phyloP scores from a whole-genome alignment of 2,329 filamentous ascomycete genomes.

The Pestalotiopsis sp. region DNA sequence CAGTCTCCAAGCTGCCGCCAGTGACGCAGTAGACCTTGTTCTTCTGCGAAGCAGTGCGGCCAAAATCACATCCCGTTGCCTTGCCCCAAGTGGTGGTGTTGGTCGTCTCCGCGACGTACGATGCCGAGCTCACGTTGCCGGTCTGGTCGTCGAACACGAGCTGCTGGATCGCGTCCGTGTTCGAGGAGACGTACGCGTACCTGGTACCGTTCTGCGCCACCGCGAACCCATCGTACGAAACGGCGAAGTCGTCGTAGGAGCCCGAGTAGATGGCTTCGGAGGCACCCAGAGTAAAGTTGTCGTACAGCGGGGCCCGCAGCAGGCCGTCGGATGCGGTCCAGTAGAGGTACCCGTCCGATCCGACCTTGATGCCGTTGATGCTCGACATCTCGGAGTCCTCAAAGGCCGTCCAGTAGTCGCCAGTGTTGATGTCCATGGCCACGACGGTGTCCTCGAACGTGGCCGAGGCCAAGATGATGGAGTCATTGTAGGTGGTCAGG shows the following conservation, averaged over 20 bases:
- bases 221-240: neutral
- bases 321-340: neutral
- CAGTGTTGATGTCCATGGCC: neutral
- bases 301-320: neutral
- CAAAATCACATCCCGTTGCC: neutral
- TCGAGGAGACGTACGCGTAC: neutral
- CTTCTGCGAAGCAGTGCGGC: neutral
- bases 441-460: constrained; percentile 1
- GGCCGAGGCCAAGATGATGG: constrained; percentile 5
- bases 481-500: neutral
- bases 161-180: neutral
- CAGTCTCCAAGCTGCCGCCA: neutral
- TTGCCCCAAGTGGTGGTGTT: neutral
- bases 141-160: neutral
- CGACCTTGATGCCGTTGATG: constrained; percentile 4
- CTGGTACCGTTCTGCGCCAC: neutral
- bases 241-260: neutral
- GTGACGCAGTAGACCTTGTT: constrained; percentile 2
- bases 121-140: neutral
- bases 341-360: neutral
- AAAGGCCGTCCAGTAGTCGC: neutral
- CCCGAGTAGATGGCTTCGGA: neutral
- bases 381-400: neutral
- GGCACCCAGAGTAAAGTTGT: neutral
- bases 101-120: neutral